Evolutionary conservation across 129 eudicot genomes (phyloP), one percentile per base, ranked within the genome.

Genomic region (Glebionis coronaria): DNA sequence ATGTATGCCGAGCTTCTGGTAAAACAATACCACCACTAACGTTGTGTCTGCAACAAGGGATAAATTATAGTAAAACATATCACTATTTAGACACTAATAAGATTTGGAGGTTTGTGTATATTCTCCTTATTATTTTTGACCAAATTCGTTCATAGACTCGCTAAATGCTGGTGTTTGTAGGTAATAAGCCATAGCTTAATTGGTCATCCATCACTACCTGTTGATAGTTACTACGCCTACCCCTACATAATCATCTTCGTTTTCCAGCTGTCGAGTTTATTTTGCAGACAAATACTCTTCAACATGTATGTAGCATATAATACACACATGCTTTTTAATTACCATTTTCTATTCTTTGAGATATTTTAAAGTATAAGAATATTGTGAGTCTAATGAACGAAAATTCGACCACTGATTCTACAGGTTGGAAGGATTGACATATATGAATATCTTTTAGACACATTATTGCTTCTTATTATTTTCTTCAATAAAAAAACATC

Each of bases 381-480:
- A 86, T 92, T 73, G 76, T 92, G 59, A 70, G 67, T 74, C 64
- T 79, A 56, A 92, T 92, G 89, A 92, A 80, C 83, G 87, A 79
- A 61, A 57, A 78, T 63, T 64, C 91, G 35, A 47, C 67, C 28
- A 79, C 71, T 13, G 89, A 77, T 74, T 62, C 81, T 74, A 70
- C 81, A 77, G 97, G 97, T 88, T 65, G 58, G 66, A 44, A 53
- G 51, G 63, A 70, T 63, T 69, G 55, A 64, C 25, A 55, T 59
- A 61, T 61, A 13, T 54, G 35, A 40, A 12, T 65, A 23, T 28
- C 44, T 42, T 40, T 21, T 74, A 58, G 55, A 53, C n/a, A n/a
- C n/a, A n/a, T n/a, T n/a, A n/a, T n/a, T n/a, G n/a, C n/a, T n/a
- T n/a, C n/a, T n/a, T n/a, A n/a, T n/a, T n/a, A n/a, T n/a, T n/a